These are phyloP conservation scores for Lachnellula hyalina DNA, from an alignment of 2,329 filamentous ascomycete species.

Conservation along the genomic window DNA sequence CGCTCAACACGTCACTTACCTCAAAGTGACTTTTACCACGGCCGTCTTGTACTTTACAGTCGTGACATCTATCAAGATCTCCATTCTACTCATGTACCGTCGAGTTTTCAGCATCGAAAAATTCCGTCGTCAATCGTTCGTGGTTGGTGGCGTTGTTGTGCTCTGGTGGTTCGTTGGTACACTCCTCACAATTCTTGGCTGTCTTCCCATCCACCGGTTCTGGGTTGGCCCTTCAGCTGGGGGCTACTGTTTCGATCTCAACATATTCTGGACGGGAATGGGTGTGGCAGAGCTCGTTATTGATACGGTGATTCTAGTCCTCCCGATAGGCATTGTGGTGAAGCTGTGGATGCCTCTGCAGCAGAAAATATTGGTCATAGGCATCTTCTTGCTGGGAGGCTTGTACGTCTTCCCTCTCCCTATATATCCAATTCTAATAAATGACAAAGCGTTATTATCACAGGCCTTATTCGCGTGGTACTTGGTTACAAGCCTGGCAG, in stretches of 20 bases:
- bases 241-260: neutral
- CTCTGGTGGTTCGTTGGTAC: neutral
- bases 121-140: neutral
- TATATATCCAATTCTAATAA: neutral
- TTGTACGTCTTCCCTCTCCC: neutral
- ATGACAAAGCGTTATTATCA: constrained; percentile 8
- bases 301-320: neutral
- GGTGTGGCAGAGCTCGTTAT: neutral
- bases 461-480: constrained; percentile 7
- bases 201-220: neutral
- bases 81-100: constrained; percentile 3
- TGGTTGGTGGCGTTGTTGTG: neutral
- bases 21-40: neutral
- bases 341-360: neutral
- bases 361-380: neutral
- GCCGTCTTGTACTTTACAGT: neutral
- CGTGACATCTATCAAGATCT: neutral
- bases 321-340: neutral
- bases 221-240: neutral
- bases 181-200: neutral
- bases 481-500: constrained; percentile 10
- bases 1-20: neutral
- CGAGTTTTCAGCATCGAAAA: neutral
- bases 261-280: constrained; percentile 1
- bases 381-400: constrained; percentile 3